Conservation (phyloP, 257 asterid genomes). For the Plantago major region DNA sequence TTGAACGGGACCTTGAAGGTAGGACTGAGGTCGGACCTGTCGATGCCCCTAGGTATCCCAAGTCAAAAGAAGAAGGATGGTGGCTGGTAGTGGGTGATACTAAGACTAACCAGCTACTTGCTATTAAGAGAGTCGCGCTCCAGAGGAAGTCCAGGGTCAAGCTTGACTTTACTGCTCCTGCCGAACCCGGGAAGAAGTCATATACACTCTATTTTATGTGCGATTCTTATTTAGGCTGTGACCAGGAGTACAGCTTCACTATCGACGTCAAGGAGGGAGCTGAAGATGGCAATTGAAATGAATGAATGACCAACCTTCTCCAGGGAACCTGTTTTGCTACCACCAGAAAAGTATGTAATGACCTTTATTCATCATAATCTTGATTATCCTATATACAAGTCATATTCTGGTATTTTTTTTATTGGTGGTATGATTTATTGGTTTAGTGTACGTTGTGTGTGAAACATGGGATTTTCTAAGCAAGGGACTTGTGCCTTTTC, state of each 20-base stretch:
- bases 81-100: constrained; percentile 63
- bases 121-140: constrained; percentile 50
- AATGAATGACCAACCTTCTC: background rate
- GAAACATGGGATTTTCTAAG: too few relatives aligned
- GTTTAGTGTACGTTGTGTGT: too few relatives aligned
- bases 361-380: too few relatives aligned
- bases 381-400: too few relatives aligned
- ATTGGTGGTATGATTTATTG: too few relatives aligned
- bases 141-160: constrained; percentile 52
- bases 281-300: constrained; percentile 28
- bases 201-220: constrained; percentile 55
- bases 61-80: constrained; percentile 58
- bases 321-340: background rate
- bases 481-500: too few relatives aligned
- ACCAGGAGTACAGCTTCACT: constrained; percentile 49
- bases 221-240: constrained; percentile 61
- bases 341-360: background rate
- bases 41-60: constrained; percentile 57
- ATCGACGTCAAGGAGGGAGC: constrained; percentile 41
- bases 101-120: constrained; percentile 49
- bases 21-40: constrained; percentile 51
- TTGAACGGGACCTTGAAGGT: constrained; percentile 51
- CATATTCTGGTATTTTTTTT: too few relatives aligned
- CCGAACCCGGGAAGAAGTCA: constrained; percentile 41
- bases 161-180: constrained; percentile 52